Evolutionary conservation across 192 early-diverging fungal species (phyloP), one percentile per base, ranked within the genome.

Genomic region (Rhizophlyctis rosea): DNA sequence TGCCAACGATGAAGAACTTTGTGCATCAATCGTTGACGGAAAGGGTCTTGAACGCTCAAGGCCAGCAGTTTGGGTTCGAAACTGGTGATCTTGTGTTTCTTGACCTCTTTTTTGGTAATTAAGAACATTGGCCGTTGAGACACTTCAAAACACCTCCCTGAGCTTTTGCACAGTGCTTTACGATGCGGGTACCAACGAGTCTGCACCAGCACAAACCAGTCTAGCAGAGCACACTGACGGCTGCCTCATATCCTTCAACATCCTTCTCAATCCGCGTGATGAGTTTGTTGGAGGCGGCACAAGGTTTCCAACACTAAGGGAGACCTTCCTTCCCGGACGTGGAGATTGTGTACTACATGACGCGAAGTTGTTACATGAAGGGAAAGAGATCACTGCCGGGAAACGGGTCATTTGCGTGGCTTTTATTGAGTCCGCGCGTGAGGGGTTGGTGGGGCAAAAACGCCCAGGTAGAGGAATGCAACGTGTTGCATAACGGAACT

Each of bases 281-380:
- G 76, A 82, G 30, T 84, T 82, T 63, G 67, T 69, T 2, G 82
- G 82, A 21, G 82, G 82, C 36, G 82, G 82, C 2, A 84, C 82
- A 9, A 62, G 58, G 7, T 82, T 80, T 30, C 25, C 47, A 9
- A 18, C 24, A 4, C 29, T 50, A 28, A 3, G 16, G 39, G 62
- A 32, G 59, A 72, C 9, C 53, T 64, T 4, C 16, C 50, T 1
- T 52, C 52, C 9, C 27, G 21, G 47, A 9, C 78, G 74, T 14
- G 82, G 82, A 33, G 77, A 76, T 29, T 70, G 67, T 21, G 71
- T 74, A 34, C 60, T 76, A 7, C 82, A 84, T 54, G 77, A 76
- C 35, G 71, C 76, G 44, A 68, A 65, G 28, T 36, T 81, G 4
- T 34, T 56, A 16, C 79, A 81, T 60, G 55, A 64, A 18, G 79